Evolutionary conservation across 2,329 filamentous ascomycete genomes (phyloP).

Genomic region (Rutstroemia sp.): DNA sequence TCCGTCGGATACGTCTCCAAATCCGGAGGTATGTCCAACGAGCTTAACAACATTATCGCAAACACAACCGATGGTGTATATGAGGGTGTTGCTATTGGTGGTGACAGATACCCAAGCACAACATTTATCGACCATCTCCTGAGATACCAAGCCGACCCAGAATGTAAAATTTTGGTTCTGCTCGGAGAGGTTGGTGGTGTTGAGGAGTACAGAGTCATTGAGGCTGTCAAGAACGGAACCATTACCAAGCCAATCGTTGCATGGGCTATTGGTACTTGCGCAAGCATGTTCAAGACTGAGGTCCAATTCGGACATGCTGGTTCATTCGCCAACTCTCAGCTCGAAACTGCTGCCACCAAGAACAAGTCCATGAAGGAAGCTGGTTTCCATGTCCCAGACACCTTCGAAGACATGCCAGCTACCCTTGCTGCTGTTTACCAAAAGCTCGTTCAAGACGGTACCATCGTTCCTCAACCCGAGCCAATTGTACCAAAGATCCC

Average conservation of each 20-base stretch:
- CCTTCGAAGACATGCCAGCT: constrained; percentile 88
- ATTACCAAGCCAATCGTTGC: constrained; percentile 99
- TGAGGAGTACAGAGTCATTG: constrained; percentile 99
- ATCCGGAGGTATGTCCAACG: constrained; percentile 99
- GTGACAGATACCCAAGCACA: constrained; percentile 97
- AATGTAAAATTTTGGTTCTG: constrained; percentile 94
- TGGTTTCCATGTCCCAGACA: constrained; percentile 88
- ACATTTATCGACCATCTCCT: constrained; percentile 99
- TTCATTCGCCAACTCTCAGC: constrained; percentile 97
- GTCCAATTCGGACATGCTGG: constrained; percentile 99
- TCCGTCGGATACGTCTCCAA: constrained; percentile 99
- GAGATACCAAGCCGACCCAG: constrained; percentile 90
- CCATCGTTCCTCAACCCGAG: constrained; percentile 79
- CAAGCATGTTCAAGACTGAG: constrained; percentile 99
- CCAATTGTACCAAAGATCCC: constrained; percentile 97
- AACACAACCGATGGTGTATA: constrained; percentile 97
- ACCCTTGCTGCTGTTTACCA: constrained; percentile 78
- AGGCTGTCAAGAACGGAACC: constrained; percentile 86
- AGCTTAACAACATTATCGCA: constrained; percentile 98
- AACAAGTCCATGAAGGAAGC: constrained; percentile 96
- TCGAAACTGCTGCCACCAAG: constrained; percentile 94
- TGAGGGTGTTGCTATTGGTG: constrained; percentile 98
- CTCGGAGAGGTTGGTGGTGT: constrained; percentile 99
- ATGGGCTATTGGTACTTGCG: constrained; percentile 98
- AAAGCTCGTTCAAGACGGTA: constrained; percentile 75